Evolutionary conservation across 192 early-diverging fungal species (phyloP), one percentile per base, ranked within the genome.

Genomic region (Podila verticillata): DNA sequence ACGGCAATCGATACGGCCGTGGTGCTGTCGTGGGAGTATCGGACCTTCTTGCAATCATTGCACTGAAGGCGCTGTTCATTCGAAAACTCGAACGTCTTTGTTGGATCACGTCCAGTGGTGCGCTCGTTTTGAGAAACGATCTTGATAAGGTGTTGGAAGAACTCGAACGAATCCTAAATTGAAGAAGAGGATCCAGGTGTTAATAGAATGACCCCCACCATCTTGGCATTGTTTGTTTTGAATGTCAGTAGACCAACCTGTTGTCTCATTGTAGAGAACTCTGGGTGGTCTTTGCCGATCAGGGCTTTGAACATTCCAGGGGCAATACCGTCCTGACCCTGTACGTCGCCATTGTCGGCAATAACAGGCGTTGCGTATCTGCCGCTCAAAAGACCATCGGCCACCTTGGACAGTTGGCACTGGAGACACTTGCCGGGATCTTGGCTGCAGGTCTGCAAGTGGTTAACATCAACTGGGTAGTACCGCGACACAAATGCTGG

Each of bases 231-330:
- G 7, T 6, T 12, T 47, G 19, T 17, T 20, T 35, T 30, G 64
- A 0, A 48, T 30, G 28, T 29, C 20, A 44, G 15, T 15, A 44
- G 39, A 44, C 39, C 1, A 2, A 90, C 81, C 65, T 98, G 98
- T 82, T 99, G 98, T 35, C 95, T 88, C 98, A 99, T 99, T 2
- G 96, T 94, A 24, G 92, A 91, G 63, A 99, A 99, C 75, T 99
- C 98, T n/a, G 90, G 74, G 68, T 98, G 96, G 30, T 92, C 95
- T 61, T 91, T 90, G 15, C 96, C 96, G 36, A 98, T 87, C 12
- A 98, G 79, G 2, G 84, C 73, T 75, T 99, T 99, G 84, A 98
- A 96, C 94, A 96, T 97, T 15, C 86, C 83, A 5, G 98, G 97
- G 17, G 92, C 73, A 58, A 99, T 93, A 29, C 96, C 97, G 31